Evolutionary conservation across 108 stramenopile genomes (phyloP), one percentile per base, ranked within the genome.

Genomic region (Pelagomonas calceolata): DNA sequence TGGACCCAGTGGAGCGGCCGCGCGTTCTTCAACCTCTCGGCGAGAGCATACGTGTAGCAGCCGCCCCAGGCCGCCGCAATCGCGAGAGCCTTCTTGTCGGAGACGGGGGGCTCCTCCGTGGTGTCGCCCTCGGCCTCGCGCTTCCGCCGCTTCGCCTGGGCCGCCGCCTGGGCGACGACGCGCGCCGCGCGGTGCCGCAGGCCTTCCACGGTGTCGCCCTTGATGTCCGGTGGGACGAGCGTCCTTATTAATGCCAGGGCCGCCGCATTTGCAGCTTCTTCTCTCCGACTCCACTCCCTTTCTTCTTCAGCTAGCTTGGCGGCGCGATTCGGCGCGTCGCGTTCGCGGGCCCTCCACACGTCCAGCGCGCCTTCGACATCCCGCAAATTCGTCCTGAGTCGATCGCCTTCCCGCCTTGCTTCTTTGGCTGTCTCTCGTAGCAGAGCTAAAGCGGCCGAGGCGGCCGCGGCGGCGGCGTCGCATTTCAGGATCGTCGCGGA

Each of bases 1-100:
- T 46, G 44, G 65, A 64, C 18, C 71, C 71, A 72, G 71, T 72
- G 71, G 45, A 72, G 7, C n/a, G 46, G 66, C 66, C 46, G 43
- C 65, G 17, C 30, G 32, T 21, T 32, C 64, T 65, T 72, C 31
- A 72, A 29, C 66, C 66, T n/a, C 36, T 39, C 66, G 26, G 71
- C 71, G 37, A 72, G 32, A 32, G 36, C 44, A 43, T 43, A 65
- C 7, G 71, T 72, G 29, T 64, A 64, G 26, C 16, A 46, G 5
- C 69, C 69, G 7, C 69, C 69, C 46, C 51, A 60, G 21, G 51
- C 51, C 14, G 51, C 51, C 7, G 51, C 51, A 1, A 60, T 3
- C 21, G 21, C 51, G 21, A 9, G 10, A 1, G 51, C 51, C 51
- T 26, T 16, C 51, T 12, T 4, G 21, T 60, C 51, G 21, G 3